phyloP scores from a whole-genome alignment of 2,329 filamentous ascomycete species.

The Fusarium sp. region DNA sequence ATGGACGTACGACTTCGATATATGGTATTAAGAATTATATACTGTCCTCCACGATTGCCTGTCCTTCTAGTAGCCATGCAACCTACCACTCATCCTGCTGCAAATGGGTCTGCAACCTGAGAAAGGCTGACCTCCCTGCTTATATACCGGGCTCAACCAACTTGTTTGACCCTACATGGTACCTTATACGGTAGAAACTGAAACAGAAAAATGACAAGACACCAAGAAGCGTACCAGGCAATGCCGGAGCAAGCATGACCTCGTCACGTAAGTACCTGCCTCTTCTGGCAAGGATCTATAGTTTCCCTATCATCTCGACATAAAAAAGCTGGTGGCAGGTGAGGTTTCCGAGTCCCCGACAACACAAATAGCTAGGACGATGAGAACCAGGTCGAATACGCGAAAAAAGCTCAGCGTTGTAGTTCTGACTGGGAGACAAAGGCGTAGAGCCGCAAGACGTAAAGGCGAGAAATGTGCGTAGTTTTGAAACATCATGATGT shows the following conservation, averaged over 20 bases:
- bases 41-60: not conserved
- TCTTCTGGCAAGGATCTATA: not conserved
- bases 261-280: not conserved
- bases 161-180: not conserved
- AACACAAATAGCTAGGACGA: not conserved
- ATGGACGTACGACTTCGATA: not conserved
- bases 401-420: not conserved
- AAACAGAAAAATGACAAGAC: not conserved
- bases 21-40: not conserved
- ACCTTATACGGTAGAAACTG: not conserved
- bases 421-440: not conserved
- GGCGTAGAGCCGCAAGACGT: not conserved
- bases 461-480: constrained; percentile 12
- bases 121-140: not conserved
- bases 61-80: not conserved
- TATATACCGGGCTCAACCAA: too few relatives aligned
- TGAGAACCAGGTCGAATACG: not conserved
- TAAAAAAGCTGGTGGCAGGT: not conserved
- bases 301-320: not conserved
- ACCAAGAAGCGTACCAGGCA: not conserved
- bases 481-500: constrained; percentile 56
- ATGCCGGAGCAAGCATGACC: not conserved
- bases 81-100: not conserved
- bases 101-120: not conserved
- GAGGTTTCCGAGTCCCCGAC: not conserved